Evolutionary conservation across 352 stramenopile genomes (phyloP).

Genomic region (Phytopythium vexans): DNA sequence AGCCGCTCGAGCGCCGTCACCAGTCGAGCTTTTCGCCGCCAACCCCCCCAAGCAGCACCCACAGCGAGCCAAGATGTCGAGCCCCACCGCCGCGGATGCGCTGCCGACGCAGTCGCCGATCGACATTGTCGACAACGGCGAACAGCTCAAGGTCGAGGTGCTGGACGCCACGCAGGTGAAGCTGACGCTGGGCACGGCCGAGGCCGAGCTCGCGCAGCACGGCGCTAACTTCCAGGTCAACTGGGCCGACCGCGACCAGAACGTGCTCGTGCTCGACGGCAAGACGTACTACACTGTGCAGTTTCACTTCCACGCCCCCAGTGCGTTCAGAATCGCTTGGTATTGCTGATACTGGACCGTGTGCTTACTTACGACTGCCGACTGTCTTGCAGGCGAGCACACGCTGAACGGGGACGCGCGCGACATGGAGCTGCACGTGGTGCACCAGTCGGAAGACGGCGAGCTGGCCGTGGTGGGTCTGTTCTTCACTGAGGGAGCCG

Average conservation of each 20-base stretch:
- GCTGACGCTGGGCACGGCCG: slow-evolving; percentile 23
- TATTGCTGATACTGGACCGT: background rate
- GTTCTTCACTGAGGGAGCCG: slow-evolving; percentile 47
- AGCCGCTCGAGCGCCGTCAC: too few relatives aligned
- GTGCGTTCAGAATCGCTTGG: slow-evolving; percentile 21
- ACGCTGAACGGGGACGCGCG: slow-evolving; percentile 50
- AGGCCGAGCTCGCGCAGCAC: slow-evolving; percentile 29
- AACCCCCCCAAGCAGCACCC: background rate
- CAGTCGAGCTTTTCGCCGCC: background rate
- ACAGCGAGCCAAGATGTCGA: background rate
- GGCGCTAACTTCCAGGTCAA: slow-evolving; percentile 53
- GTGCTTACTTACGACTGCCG: slow-evolving; percentile 8
- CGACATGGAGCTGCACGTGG: slow-evolving; percentile 66
- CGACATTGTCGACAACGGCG: slow-evolving; percentile 36
- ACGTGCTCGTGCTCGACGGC: slow-evolving; percentile 40
- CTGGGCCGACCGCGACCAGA: slow-evolving; percentile 37
- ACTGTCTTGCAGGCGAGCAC: slow-evolving; percentile 43
- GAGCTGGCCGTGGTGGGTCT: slow-evolving; percentile 51
- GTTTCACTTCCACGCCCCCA: slow-evolving; percentile 68
- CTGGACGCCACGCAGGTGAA: slow-evolving; percentile 14
- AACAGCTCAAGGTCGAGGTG: slow-evolving; percentile 13
- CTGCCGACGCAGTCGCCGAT: slow-evolving; percentile 49
- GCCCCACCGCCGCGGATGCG: too few relatives aligned
- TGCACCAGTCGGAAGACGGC: slow-evolving; percentile 57
- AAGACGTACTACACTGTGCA: slow-evolving; percentile 57